Evolutionary conservation across 768 basidiomycete genomes (phyloP).

Genomic region (Tephrocybe rancida): DNA sequence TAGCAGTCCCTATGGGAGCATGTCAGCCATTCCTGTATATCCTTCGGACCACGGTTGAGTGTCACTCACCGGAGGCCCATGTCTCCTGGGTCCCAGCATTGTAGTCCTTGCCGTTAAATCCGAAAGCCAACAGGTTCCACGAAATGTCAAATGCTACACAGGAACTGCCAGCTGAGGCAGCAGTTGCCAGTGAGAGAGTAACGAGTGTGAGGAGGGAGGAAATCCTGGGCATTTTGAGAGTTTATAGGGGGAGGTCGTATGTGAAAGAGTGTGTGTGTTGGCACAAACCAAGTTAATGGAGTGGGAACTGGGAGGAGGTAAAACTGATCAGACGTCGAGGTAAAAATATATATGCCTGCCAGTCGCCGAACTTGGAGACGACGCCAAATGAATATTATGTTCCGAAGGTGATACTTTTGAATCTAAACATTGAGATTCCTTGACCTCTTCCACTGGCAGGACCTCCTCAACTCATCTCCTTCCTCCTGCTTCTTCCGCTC

Average conservation of each 20-base stretch:
- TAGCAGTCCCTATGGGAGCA: constrained; percentile 44
- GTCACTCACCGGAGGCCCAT: constrained; percentile 60
- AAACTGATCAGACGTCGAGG: not conserved
- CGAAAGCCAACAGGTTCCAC: constrained; percentile 89
- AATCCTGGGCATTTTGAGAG: constrained; percentile 17
- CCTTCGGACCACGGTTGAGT: not conserved
- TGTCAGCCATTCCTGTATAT: constrained; percentile 1
- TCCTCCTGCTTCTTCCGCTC: no score
- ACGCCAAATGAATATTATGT: not conserved
- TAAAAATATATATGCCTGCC: not conserved
- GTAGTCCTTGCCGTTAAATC: constrained; percentile 83
- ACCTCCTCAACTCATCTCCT: no score
- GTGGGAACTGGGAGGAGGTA: not conserved
- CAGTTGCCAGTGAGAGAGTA: constrained; percentile 20
- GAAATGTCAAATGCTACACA: constrained; percentile 80
- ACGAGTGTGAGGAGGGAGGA: constrained; percentile 17
- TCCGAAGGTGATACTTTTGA: not conserved
- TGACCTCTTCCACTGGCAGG: no score
- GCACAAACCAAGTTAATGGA: not conserved
- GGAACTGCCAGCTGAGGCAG: constrained; percentile 22
- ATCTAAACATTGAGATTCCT: not conserved
- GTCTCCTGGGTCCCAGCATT: constrained; percentile 69
- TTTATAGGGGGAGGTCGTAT: constrained; percentile 3
- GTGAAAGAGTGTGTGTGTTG: not conserved
- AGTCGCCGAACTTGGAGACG: not conserved